Evolutionary conservation across 225 moss, liverwort and hornwort species (phyloP).

Genomic region (Thuidium tamariscinum): DNA sequence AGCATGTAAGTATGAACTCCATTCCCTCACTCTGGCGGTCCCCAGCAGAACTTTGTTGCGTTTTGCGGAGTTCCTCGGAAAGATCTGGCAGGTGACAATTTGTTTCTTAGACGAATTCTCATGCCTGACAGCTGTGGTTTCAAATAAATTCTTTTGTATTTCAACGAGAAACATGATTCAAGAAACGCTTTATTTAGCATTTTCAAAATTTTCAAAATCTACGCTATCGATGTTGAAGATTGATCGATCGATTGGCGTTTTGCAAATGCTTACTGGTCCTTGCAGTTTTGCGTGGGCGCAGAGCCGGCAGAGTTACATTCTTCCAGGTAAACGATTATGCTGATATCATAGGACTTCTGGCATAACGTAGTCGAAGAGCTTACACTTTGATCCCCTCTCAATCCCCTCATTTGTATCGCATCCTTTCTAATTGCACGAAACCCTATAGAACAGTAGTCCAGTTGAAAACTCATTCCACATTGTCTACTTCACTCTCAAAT

Average conservation of each 20-base stretch:
- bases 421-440: too few relatives aligned
- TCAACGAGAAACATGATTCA: background rate
- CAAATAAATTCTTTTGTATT: background rate
- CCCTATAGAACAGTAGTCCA: too few relatives aligned
- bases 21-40: background rate
- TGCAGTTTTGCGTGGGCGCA: constrained; percentile 80
- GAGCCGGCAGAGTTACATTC: constrained; percentile 34
- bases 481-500: too few relatives aligned
- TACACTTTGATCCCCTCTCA: background rate
- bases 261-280: background rate
- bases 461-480: too few relatives aligned
- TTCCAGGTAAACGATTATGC: constrained; percentile 46
- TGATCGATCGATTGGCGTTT: background rate
- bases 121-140: background rate
- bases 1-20: constrained; percentile 41
- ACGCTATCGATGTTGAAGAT: background rate
- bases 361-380: background rate
- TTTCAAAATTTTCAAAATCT: background rate
- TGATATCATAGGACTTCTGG: background rate
- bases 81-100: background rate
- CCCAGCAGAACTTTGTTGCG: background rate
- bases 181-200: background rate
- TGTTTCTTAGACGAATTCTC: background rate
- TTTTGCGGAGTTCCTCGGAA: background rate
- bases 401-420: too few relatives aligned